These are phyloP conservation scores for Pleurotus sapidus DNA, from an alignment of 768 basidiomycete species.

Conservation along the genomic window DNA sequence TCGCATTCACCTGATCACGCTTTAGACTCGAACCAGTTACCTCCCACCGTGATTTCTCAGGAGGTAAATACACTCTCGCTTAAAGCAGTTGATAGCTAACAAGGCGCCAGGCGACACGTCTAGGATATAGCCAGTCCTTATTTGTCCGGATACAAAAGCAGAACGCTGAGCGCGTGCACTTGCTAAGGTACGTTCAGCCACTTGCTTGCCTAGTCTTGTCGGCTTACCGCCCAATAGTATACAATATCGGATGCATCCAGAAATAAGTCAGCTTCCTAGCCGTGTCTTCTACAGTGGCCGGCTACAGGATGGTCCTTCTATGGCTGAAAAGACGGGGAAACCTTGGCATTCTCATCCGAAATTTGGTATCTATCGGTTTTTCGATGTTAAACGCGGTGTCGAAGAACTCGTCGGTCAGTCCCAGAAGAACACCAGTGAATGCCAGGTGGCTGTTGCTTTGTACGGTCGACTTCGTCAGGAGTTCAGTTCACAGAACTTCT, in stretches of 20 bases:
- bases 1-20: neutral
- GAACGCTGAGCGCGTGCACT: conserved; percentile 79
- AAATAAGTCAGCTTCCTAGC: conserved; percentile 89
- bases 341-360: conserved; percentile 81
- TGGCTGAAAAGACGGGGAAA: conserved; percentile 78
- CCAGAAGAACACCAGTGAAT: conserved; percentile 73
- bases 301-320: conserved; percentile 83
- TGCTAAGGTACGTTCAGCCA: conserved; percentile 64
- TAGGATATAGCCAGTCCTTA: conserved; percentile 82
- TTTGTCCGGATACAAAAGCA: conserved; percentile 89
- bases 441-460: conserved; percentile 69
- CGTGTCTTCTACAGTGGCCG: conserved; percentile 80
- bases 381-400: conserved; percentile 67
- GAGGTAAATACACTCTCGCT: conserved; percentile 25
- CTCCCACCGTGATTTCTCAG: conserved; percentile 71
- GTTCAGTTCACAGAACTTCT: conserved; percentile 46
- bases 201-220: neutral
- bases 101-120: conserved; percentile 26
- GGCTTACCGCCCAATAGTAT: conserved; percentile 52
- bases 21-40: conserved; percentile 86
- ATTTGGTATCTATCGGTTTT: conserved; percentile 88
- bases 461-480: conserved; percentile 70
- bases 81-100: neutral
- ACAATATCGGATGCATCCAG: conserved; percentile 99
- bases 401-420: conserved; percentile 68